Base-by-base conservation (phyloP, 176 grass and related monocot genomes). In the Avena atlantica region DNA sequence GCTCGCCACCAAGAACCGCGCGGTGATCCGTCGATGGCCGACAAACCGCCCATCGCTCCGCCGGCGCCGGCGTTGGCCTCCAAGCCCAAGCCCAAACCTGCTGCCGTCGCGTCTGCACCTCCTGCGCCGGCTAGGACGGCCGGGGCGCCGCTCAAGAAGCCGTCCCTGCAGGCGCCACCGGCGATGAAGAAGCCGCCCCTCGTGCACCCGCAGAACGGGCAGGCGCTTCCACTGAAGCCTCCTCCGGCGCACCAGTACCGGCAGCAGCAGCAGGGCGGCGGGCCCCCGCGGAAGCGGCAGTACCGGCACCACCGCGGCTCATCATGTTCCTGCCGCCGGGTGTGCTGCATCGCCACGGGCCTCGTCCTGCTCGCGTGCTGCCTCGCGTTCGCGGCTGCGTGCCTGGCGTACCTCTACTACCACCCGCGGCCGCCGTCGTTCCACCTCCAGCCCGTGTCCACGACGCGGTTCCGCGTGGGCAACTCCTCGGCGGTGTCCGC, bases 351-450 rank as follows among this genome's bases (percentile, higher is more conserved):
- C 31, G 83, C 66, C 17, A 79, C 68, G 47, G 79, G 85, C 0
- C 16, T 94, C 74, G 7, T 86, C 55, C 76, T 90, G 2, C 53
- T 93, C 25, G 77, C 42, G 31, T 84, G 85, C 62, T 88, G 89
- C 63, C 83, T 92, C 12, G 91, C 90, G 8, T 81, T 91, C 13
- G 91, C 87, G 14, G 89, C 85, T 0, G 84, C 92, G 4, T 92
- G 84, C 86, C 86, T 98, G 14, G 89, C 91, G 0, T 98, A 98
- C 90, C 96, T 95, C 79, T 94, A 89, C 75, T 94, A 91, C 90
- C 96, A 91, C 65, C 96, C 96, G 5, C 87, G 85, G 55, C 67
- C 89, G 12, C 96, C 90, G 36, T 85, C 93, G 8, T 95, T 98
- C 86, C 93, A 93, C 82, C 90, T 98, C 4, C 86, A 87, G 34